These are phyloP conservation scores for Eucalyptus rudis DNA, from an alignment of 345 rosid species.

Conservation along the genomic window DNA sequence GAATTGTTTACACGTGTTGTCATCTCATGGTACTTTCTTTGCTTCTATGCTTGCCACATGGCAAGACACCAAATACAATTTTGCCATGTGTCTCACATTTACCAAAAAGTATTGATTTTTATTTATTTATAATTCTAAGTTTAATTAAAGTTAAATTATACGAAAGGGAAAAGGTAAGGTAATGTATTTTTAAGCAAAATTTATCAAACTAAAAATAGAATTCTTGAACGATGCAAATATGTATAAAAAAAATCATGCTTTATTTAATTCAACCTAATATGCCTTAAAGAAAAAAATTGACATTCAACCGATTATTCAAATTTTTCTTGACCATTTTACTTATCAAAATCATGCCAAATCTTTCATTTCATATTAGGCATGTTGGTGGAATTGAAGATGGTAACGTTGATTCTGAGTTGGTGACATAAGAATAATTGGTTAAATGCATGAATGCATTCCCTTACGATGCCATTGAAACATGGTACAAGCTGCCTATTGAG, in stretches of 20 bases:
- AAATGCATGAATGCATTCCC: accelerated
- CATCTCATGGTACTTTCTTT: not conserved
- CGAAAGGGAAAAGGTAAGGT: not conserved
- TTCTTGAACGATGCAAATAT: no score
- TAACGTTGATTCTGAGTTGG: not conserved
- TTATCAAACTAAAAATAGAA: not conserved
- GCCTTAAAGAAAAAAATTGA: not conserved
- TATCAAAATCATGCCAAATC: not conserved
- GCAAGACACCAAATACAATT: no score
- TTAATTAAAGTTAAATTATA: no score
- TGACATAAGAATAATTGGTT: not conserved
- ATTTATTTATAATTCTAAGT: no score
- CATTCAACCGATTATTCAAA: no score
- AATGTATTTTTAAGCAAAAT: not conserved
- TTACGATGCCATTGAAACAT: not conserved
- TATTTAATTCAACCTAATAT: no score
- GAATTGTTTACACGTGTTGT: accelerated
- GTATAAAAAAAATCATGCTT: not conserved
- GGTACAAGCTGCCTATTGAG: accelerated
- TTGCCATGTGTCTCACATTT: not conserved
- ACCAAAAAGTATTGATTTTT: not conserved
- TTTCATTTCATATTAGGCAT: not conserved
- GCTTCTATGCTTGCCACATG: not conserved
- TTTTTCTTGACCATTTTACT: not conserved
- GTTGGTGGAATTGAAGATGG: not conserved